phyloP scores from a whole-genome alignment of 2,329 filamentous ascomycete genomes.

The Penicillium corylophilum region DNA sequence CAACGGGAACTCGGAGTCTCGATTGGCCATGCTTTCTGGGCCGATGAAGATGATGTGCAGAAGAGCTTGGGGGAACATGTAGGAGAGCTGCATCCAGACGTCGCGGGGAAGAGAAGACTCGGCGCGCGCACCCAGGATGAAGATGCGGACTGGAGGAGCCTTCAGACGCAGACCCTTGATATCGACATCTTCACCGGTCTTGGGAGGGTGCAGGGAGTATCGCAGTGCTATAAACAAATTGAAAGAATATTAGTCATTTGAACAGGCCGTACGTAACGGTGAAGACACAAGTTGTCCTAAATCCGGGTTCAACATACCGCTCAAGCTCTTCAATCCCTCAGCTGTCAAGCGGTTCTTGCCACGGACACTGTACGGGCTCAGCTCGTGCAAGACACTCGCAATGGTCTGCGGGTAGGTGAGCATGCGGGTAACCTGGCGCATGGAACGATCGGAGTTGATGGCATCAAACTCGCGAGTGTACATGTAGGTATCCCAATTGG shows the following conservation, averaged over 20 bases:
- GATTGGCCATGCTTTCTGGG: conserved; percentile 91
- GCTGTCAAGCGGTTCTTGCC: conserved; percentile 72
- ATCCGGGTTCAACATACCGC: conserved; percentile 61
- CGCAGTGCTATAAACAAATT: conserved; percentile 64
- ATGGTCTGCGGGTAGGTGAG: conserved; percentile 93
- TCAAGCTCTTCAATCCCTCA: conserved; percentile 91
- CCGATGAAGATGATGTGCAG: conserved; percentile 94
- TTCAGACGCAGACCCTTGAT: conserved; percentile 79
- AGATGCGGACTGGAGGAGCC: conserved; percentile 85
- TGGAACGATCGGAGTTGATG: conserved; percentile 82
- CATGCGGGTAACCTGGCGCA: conserved; percentile 89
- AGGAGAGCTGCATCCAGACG: conserved; percentile 89
- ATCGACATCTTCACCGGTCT: conserved; percentile 68
- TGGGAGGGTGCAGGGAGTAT: conserved; percentile 89
- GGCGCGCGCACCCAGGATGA: conserved; percentile 91
- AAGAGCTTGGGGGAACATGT: conserved; percentile 88
- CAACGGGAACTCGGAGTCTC: conserved; percentile 87
- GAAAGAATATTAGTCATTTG: neutral
- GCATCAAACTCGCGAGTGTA: conserved; percentile 91
- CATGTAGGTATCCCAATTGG: conserved; percentile 95
- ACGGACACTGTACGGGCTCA: conserved; percentile 86
- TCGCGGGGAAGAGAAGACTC: conserved; percentile 93
- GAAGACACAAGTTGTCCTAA: neutral
- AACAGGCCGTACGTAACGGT: neutral
- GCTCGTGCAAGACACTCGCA: conserved; percentile 85